Base-by-base conservation (phyloP, 768 basidiomycete species). In the Collybiopsis luxurians region DNA sequence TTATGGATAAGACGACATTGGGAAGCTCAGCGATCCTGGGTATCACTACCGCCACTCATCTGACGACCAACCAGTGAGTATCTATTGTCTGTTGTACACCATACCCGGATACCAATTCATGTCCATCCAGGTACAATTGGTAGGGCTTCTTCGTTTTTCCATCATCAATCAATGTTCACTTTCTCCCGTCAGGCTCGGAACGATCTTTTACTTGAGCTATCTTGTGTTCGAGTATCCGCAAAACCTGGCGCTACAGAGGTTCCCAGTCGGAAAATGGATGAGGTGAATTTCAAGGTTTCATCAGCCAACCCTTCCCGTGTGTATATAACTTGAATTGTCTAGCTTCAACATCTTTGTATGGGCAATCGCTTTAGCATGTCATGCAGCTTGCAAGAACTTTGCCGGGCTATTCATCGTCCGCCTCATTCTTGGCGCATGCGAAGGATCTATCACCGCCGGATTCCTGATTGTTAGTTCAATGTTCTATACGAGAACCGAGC, bases 181-280 rank as follows among this genome's bases (percentile, higher is more conserved):
- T 17, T 49, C 19, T 12, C 21, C 4, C 17, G 21, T 27, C 51
- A 87, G 87, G 88, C 81, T 90, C 4, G 87, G 87, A 12, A 89
- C 87, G 3, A 79, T 89, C 42, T 89, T 89, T 66, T 90, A 89
- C 62, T 66, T 90, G 50, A 81, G 83, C 63, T 89, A 89, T 62
- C 78, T 90, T 11, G 63, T 75, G 4, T 89, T 90, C 60, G 86
- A 89, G 63, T 88, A 86, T 59, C 89, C 88, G 0, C 89, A 89
- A 66, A 89, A 89, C 62, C 69, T 89, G 7, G 84, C 81, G 0
- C 73, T 90, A 3, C 88, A 90, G 60, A 77, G 80, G 13, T 89
- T 88, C 62, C 87, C 87, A 0, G 87, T 90, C 5, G 88, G 84
- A 9, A 87, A 81, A 78, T 90, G 88, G 88, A 87, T 90, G 83